Base-by-base conservation (phyloP, 306 rosid species). In the Oemleria cerasiformis region DNA sequence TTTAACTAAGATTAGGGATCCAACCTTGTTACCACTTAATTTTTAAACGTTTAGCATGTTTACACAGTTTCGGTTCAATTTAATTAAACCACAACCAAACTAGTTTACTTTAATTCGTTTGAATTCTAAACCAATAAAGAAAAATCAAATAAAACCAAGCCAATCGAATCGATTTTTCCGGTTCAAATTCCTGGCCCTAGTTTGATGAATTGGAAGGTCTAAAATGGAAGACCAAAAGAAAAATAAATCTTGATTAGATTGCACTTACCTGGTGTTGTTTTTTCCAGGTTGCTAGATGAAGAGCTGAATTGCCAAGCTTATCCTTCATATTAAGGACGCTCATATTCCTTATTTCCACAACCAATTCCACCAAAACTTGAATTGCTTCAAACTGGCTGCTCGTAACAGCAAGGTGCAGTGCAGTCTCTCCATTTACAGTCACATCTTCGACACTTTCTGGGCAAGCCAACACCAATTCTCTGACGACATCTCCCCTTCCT, bases 201-300 rank as follows among this genome's bases (percentile, higher is more conserved):
- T 30, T 30, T 30, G 36, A 30, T 30, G 4, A 30, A 30, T 30
- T 30, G 36, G 36, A 30, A 30, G 36, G 36, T 30, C 36, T 30
- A 30, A 30, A 30, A 30, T 30, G 36, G 23, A n/a, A 19, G 17
- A 7, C 12, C 8, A 3, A 20, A 10, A 2, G 0, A 47, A 47
- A 47, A 12, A 17, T 12, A 47, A 13, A 11, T 30, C 3, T 12
- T 12, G 21, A 72, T 59, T 40, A 19, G 14, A 21, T 48, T 58
- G 69, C 25, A 41, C 64, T 42, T 61, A 49, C 84, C 75, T 71
- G 77, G 39, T 63, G 75, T 9, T 75, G 77, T 72, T 71, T 80
- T 19, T 40, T 80, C 80, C 84, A 80, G 2, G 71, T 58, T 65
- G 84, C 84, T 11, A 75, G 45, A 43, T 80, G 84, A 66, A 80